phyloP scores from a whole-genome alignment of 345 rosid genomes.

The Dipteronia sinensis region DNA sequence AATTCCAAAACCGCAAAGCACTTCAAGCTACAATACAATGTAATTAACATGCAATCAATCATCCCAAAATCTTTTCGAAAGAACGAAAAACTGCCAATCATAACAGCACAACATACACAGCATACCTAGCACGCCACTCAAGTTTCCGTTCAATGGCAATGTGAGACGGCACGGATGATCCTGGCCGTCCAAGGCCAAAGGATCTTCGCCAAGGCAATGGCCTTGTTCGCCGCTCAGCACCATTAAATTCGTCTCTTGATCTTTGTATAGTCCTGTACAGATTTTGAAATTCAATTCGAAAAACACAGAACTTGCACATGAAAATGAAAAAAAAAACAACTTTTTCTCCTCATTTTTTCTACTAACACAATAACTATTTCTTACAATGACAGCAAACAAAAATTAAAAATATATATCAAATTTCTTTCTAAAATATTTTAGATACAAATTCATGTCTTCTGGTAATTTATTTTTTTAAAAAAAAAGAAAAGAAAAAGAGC shows the following conservation, averaged over 20 bases:
- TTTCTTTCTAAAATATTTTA: too few relatives aligned
- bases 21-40: not conserved
- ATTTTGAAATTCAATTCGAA: not conserved
- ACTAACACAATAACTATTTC: too few relatives aligned
- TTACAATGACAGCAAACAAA: too few relatives aligned
- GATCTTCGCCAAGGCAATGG: slow-evolving; percentile 64
- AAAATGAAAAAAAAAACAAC: too few relatives aligned
- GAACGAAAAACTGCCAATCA: too few relatives aligned
- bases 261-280: slow-evolving; percentile 36
- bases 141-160: slow-evolving; percentile 57
- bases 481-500: not conserved
- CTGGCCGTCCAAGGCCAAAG: slow-evolving; percentile 66
- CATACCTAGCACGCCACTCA: slow-evolving; percentile 77
- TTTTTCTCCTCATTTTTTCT: too few relatives aligned
- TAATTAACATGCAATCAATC: not conserved
- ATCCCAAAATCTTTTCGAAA: not conserved
- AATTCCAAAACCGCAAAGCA: not conserved
- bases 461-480: not conserved
- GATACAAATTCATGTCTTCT: too few relatives aligned
- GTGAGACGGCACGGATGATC: slow-evolving; percentile 41
- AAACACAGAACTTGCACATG: not conserved
- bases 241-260: slow-evolving; percentile 32
- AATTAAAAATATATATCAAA: too few relatives aligned
- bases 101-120: not conserved
- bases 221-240: slow-evolving; percentile 35